These are phyloP conservation scores for Aspergillus quadrilineatus DNA, from an alignment of 2,329 filamentous ascomycete species.

Conservation along the genomic window DNA sequence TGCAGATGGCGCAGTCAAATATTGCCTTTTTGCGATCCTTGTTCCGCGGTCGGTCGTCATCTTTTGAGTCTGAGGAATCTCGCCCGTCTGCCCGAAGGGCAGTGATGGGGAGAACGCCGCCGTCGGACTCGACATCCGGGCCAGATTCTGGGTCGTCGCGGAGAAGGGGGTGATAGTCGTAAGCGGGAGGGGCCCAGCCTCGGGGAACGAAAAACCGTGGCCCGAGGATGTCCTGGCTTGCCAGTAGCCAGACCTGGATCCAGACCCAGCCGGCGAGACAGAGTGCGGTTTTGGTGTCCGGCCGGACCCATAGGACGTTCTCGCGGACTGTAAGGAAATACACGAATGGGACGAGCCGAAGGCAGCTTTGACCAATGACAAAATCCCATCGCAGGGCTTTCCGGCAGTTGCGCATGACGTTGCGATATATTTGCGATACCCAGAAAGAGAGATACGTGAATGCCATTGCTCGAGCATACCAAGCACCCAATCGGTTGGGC, in stretches of 20 bases:
- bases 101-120: constrained; percentile 72
- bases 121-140: constrained; percentile 76
- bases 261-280: constrained; percentile 76
- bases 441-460: constrained; percentile 86
- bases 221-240: constrained; percentile 78
- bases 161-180: constrained; percentile 92
- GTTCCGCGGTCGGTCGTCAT: constrained; percentile 42
- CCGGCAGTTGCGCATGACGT: constrained; percentile 85
- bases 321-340: constrained; percentile 79
- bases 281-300: constrained; percentile 65
- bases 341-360: constrained; percentile 74
- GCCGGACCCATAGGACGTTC: constrained; percentile 77
- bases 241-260: constrained; percentile 78
- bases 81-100: constrained; percentile 54
- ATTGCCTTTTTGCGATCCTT: constrained; percentile 56
- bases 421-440: constrained; percentile 88
- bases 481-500: constrained; percentile 51
- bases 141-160: constrained; percentile 55
- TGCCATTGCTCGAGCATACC: constrained; percentile 62
- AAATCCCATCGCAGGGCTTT: constrained; percentile 91
- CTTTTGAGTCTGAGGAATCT: constrained; percentile 38
- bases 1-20: constrained; percentile 94
- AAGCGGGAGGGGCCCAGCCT: constrained; percentile 64
- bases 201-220: constrained; percentile 80
- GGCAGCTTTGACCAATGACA: constrained; percentile 75